Evolutionary conservation across 2,329 filamentous ascomycete species (phyloP).

Genomic region (Sporothrix pseudoabietina): DNA sequence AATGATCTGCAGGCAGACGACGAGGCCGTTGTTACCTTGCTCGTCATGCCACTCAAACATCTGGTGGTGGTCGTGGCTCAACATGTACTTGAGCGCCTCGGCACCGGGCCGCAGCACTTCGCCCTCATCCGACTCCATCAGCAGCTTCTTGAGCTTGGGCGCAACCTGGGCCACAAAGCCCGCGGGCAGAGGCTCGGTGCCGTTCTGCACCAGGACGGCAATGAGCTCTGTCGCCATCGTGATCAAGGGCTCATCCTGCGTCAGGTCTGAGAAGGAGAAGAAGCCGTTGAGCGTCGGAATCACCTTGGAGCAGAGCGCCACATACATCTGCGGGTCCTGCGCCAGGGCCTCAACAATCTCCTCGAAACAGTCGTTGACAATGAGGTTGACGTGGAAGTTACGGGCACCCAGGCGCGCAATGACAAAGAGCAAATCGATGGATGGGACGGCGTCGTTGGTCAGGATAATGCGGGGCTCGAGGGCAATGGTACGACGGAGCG

Average conservation of each 20-base stretch:
- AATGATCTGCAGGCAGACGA: slow-evolving; percentile 87
- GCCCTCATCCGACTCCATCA: slow-evolving; percentile 83
- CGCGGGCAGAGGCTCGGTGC: slow-evolving; percentile 78
- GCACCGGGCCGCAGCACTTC: slow-evolving; percentile 86
- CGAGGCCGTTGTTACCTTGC: slow-evolving; percentile 77
- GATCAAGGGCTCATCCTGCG: slow-evolving; percentile 79
- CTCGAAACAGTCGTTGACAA: slow-evolving; percentile 90
- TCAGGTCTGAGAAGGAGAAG: slow-evolving; percentile 84
- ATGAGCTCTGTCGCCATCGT: slow-evolving; percentile 85
- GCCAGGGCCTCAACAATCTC: slow-evolving; percentile 74
- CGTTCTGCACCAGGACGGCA: slow-evolving; percentile 77
- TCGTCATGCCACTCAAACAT: slow-evolving; percentile 85
- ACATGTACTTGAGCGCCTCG: slow-evolving; percentile 82
- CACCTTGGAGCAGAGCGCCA: slow-evolving; percentile 79
- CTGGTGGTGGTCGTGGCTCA: slow-evolving; percentile 86
- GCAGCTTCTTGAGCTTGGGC: slow-evolving; percentile 80
- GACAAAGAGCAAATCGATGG: slow-evolving; percentile 81
- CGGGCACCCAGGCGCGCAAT: slow-evolving; percentile 84
- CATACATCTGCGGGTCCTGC: slow-evolving; percentile 66
- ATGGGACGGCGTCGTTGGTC: slow-evolving; percentile 64
- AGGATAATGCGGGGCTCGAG: slow-evolving; percentile 76
- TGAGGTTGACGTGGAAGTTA: slow-evolving; percentile 87
- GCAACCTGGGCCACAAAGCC: slow-evolving; percentile 84
- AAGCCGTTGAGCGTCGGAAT: slow-evolving; percentile 84
- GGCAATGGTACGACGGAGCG: slow-evolving; percentile 78